Conservation (phyloP, 1,284 basidiomycete species). For the Tylopilus sp. region DNA sequence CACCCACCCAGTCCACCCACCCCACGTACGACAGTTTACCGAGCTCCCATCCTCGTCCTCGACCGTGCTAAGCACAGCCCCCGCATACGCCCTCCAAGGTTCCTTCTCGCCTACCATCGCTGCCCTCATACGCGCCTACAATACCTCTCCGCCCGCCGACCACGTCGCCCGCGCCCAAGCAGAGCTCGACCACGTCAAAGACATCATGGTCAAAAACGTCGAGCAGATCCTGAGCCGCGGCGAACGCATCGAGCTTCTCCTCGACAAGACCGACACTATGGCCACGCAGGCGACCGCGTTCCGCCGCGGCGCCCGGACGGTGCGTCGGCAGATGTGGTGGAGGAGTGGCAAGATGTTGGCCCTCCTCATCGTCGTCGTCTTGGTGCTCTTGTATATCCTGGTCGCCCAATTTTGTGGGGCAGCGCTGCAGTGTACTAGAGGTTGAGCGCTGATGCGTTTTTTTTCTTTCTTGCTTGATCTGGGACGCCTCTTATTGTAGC, state of each 20-base stretch:
- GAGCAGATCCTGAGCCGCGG: slow-evolving; percentile 92
- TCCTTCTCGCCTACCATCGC: slow-evolving; percentile 64
- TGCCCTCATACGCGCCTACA: slow-evolving; percentile 81
- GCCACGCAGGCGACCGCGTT: slow-evolving; percentile 96
- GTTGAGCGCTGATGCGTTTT: slow-evolving; percentile 10
- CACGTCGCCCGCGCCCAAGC: slow-evolving; percentile 86
- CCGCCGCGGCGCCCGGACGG: slow-evolving; percentile 81
- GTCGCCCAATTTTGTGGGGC: slow-evolving; percentile 86
- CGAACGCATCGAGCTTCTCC: slow-evolving; percentile 92
- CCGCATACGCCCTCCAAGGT: slow-evolving; percentile 65
- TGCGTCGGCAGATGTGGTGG: slow-evolving; percentile 97
- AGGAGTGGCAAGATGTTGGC: slow-evolving; percentile 78
- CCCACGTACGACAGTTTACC: too few species aligned
- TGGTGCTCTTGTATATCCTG: slow-evolving; percentile 77
- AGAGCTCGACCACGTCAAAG: slow-evolving; percentile 91
- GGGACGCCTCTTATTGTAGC: slow-evolving; percentile 5
- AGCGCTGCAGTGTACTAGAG: slow-evolving; percentile 55
- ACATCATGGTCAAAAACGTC: slow-evolving; percentile 97
- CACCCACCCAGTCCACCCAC: too few species aligned
- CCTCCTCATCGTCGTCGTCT: slow-evolving; percentile 66
- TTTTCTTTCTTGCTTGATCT: not conserved
- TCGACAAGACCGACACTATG: slow-evolving; percentile 97
- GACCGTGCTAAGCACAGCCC: slow-evolving; percentile 36
- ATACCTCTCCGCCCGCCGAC: slow-evolving; percentile 86
- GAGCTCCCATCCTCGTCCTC: slow-evolving; percentile 48